phyloP scores from a whole-genome alignment of 1,284 basidiomycete genomes.

The Cryptococcus floricola region DNA sequence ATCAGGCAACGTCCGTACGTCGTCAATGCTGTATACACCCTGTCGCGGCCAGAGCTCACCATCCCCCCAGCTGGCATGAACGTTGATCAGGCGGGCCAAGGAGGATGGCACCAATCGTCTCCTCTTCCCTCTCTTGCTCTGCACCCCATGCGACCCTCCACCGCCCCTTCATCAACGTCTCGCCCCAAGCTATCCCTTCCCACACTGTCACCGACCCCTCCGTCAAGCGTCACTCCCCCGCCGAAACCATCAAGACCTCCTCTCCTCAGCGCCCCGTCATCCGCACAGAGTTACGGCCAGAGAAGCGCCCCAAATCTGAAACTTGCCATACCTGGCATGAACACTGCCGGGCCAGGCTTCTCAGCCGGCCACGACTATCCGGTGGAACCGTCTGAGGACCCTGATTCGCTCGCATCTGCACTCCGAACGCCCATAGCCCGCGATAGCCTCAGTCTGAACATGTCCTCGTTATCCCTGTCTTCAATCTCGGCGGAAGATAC shows the following conservation, averaged over 20 bases:
- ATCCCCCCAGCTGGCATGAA: conserved; percentile 38
- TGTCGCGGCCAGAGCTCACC: neutral
- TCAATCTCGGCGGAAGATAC: conserved; percentile 22
- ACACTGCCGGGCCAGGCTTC: conserved; percentile 8
- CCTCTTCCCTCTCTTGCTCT: conserved; percentile 31
- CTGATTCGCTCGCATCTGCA: conserved; percentile 19
- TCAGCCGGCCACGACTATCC: conserved; percentile 22
- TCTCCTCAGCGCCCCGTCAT: conserved; percentile 22
- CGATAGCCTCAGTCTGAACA: neutral
- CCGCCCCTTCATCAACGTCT: conserved; percentile 20
- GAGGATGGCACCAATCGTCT: conserved; percentile 41
- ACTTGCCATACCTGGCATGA: conserved; percentile 34
- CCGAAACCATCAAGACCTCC: conserved; percentile 12
- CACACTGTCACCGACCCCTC: conserved; percentile 15
- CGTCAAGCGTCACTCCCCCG: conserved; percentile 3
- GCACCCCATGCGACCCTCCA: conserved; percentile 15
- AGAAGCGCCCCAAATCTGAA: conserved; percentile 33
- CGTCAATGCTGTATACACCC: neutral
- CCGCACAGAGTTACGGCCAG: neutral
- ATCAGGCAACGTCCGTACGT: conserved; percentile 49
- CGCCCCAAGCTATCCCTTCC: conserved; percentile 36
- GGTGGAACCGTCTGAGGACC: conserved; percentile 18
- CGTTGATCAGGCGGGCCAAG: conserved; percentile 43
- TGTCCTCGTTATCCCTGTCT: neutral
- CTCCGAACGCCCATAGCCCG: conserved; percentile 18